Evolutionary conservation across 1,284 basidiomycete genomes (phyloP), one percentile per base, ranked within the genome.

Genomic region (Leccinum pachyderme): DNA sequence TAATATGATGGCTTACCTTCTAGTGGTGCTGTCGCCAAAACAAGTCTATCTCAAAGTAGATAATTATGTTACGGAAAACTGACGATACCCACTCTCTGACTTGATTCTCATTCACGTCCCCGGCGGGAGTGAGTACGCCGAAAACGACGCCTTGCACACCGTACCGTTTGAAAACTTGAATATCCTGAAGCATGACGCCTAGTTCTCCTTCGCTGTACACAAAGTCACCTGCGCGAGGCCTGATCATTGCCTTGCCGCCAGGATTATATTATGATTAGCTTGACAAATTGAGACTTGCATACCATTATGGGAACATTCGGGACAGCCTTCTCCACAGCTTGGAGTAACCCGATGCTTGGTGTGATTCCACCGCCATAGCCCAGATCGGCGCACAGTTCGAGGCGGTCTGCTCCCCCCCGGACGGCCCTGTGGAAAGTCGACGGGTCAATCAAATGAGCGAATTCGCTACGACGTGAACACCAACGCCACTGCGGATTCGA

Each of bases 311-410:
- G 81, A 12, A 81, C 65, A 45, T 74, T 71, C 5, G 78, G 75
- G 9, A 80, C 71, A 3, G 68, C 73, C 41, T 71, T 73, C 57
- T 78, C 77, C 43, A 92, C 78, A 4, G 75, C 69, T 57, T 71
- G 82, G 35, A 91, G 73, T 33, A 92, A 75, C 2, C 91, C 91
- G 9, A 87, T 57, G 59, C 82, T 87, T 9, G 91, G 91, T 1
- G 90, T 93, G 6, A 83, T 87, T 9, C 91, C 91, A 24, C 91
- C 91, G 24, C 88, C 90, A 35, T 82, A 63, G 31, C 78, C 80
- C 49, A 93, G 75, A 63, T 85, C 89, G 7, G 77, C 80, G 64
- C 91, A 93, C n/a, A 93, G 71, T 67, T 93, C 91, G 24, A 93
- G 78, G 55, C 90, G 78, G 68, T 88, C 77, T 44, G 89, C 88